Conservation (phyloP, 1,284 basidiomycete genomes). For the Bjerkandera adusta region DNA sequence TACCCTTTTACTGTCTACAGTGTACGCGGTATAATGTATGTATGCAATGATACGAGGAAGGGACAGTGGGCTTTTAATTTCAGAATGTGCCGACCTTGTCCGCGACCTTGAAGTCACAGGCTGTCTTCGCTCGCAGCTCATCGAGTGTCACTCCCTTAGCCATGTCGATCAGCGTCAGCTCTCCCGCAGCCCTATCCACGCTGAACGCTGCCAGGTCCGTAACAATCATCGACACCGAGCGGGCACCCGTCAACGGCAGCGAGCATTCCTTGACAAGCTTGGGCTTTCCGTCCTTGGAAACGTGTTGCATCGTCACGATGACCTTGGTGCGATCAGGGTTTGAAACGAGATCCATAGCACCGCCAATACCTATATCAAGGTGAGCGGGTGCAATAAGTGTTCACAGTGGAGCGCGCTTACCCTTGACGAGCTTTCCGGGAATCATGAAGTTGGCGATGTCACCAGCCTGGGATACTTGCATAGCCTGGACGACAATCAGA, state of each 20-base stretch:
- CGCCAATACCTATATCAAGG: constrained; percentile 71
- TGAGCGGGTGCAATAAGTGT: not conserved
- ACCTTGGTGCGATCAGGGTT: constrained; percentile 91
- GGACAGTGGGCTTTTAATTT: constrained; percentile 1
- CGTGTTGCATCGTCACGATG: constrained; percentile 88
- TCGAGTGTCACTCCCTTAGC: constrained; percentile 83
- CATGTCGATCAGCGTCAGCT: constrained; percentile 78
- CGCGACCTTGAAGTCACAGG: constrained; percentile 68
- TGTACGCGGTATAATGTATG: no score
- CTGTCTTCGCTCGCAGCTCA: constrained; percentile 85
- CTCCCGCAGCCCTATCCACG: constrained; percentile 75
- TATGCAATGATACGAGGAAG: not conserved
- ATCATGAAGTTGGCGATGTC: constrained; percentile 98
- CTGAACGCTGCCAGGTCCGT: constrained; percentile 92
- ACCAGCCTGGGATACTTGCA: constrained; percentile 89
- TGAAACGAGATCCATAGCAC: constrained; percentile 94
- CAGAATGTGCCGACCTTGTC: constrained; percentile 27
- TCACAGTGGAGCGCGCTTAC: constrained; percentile 34
- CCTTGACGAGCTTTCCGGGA: constrained; percentile 89
- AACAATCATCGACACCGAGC: constrained; percentile 86
- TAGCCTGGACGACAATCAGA: constrained; percentile 51
- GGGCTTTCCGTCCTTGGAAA: constrained; percentile 83
- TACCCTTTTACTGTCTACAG: no score
- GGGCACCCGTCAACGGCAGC: constrained; percentile 85
- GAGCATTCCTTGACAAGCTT: constrained; percentile 86